A percentile compares a stretch with the other conserved stretches of the same genome.
Evolutionary conservation across 345 rosid genomes (phyloP).

Genomic region (Eucalyptus regnans): DNA sequence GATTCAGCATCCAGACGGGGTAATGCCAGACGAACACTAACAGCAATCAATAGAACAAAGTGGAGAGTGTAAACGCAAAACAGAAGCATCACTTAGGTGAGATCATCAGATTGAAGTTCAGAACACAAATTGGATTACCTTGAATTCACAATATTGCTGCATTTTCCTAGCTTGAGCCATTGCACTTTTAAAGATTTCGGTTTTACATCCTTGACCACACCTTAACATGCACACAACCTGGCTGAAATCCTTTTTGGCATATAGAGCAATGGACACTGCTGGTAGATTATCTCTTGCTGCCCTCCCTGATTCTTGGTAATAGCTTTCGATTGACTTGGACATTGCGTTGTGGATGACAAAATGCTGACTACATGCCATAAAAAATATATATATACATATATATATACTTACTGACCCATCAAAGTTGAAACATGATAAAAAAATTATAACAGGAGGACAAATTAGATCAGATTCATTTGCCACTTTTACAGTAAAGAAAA

Average conservation of each 20-base stretch:
- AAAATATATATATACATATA: no score
- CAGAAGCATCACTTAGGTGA: not conserved
- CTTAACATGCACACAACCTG: conserved; percentile 86
- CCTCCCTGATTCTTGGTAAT: conserved; percentile 94
- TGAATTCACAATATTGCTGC: conserved; percentile 81
- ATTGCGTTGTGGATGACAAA: conserved; percentile 83
- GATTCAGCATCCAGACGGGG: not conserved
- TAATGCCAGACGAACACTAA: not conserved
- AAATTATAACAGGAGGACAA: not conserved
- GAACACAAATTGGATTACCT: conserved; percentile 23
- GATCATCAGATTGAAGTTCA: not conserved
- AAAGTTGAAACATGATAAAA: not conserved
- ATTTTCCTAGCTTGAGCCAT: conserved; percentile 89
- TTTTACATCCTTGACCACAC: conserved; percentile 56
- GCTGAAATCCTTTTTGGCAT: conserved; percentile 94
- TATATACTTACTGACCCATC: not conserved
- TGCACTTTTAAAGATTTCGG: conserved; percentile 57
- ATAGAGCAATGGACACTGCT: conserved; percentile 58
- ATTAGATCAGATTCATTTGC: not conserved
- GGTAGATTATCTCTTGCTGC: conserved; percentile 78
- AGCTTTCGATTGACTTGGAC: conserved; percentile 93
- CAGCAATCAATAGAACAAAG: not conserved
- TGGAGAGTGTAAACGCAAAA: not conserved
- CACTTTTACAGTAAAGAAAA: not conserved
- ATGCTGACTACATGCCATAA: conserved; percentile 27